Evolutionary conservation across 2,329 filamentous ascomycete species (phyloP), one percentile per base, ranked within the genome.

Genomic region (Amesomyces nigricolor): DNA sequence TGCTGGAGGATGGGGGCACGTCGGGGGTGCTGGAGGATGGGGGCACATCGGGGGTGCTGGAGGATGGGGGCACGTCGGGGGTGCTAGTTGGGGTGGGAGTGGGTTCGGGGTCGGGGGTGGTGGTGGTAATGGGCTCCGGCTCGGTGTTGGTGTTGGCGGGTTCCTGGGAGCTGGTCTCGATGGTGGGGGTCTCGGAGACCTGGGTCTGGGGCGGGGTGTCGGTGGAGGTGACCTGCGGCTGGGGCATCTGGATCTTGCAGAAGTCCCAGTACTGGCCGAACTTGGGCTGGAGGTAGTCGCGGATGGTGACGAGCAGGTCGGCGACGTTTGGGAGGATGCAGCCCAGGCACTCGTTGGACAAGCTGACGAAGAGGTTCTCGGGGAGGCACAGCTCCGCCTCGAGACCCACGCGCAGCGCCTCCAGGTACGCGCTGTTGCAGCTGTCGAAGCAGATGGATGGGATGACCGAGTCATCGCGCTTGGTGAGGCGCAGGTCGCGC

Each of bases 391-490:
- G 73, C 0, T 45, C 61, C 0, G 70, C 57, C 0, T 64, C 66
- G 63, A 82, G 81, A 26, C 83, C 83, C 1, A 71, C 58, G 0
- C 57, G 61, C 53, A 79, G 71, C 0, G 71, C 79, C 61, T 79
- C 76, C 2, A 74, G 43, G 35, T 67, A 72, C 14, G 74, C 75
- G 30, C 74, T 71, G 59, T 83, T 77, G 66, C 85, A 88, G 0
- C 63, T 45, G 4, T 68, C 69, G 58, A 67, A 86, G 66, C 85
- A 88, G 3, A 71, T 44, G 0, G 73, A 51, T 0, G 82, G 81
- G 0, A 72, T 42, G 0, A 71, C 64, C 0, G 70, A 70, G 2
- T 61, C 61, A 37, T 70, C 75, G 35, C 77, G 73, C 64, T 77
- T 77, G 14, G 56, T 57, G 5, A 75, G 64, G 13, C 51, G 57